These are phyloP conservation scores for Diaporthe citriasiana DNA, from an alignment of 2,329 filamentous ascomycete genomes.

Conservation along the genomic window DNA sequence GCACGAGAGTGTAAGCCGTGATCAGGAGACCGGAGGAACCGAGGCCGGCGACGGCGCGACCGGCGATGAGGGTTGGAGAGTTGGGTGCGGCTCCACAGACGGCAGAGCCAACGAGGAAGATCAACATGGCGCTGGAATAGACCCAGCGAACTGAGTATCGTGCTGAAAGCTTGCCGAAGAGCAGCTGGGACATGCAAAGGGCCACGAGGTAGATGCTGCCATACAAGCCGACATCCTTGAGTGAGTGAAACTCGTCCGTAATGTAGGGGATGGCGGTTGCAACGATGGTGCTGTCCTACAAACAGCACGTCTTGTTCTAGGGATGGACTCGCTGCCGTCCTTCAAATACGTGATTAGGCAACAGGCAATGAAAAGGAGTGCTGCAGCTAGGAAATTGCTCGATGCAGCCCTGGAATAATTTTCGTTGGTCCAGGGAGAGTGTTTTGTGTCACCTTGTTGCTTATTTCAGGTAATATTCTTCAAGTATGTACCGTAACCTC, in stretches of 20 bases:
- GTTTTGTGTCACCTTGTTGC: too few relatives aligned
- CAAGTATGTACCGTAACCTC: too few relatives aligned
- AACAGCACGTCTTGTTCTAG: too few relatives aligned
- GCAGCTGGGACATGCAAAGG: constrained; percentile 32
- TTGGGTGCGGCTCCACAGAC: constrained; percentile 30
- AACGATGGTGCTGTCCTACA: too few relatives aligned
- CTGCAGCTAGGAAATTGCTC: too few relatives aligned
- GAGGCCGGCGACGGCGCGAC: constrained; percentile 32
- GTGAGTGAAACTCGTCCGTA: constrained; percentile 52
- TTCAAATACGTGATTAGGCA: too few relatives aligned
- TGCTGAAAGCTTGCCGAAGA: constrained; percentile 42
- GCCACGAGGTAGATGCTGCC: constrained; percentile 48
- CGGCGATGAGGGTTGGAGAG: constrained; percentile 29
- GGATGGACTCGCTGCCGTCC: too few relatives aligned
- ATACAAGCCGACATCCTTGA: constrained; percentile 54
- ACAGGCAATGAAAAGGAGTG: too few relatives aligned
- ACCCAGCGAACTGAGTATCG: background rate
- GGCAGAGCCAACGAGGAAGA: constrained; percentile 34
- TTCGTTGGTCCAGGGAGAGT: too few relatives aligned
- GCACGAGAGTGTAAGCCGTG: too few relatives aligned
- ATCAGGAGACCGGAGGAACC: constrained; percentile 14
- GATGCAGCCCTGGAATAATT: too few relatives aligned
- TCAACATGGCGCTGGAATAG: background rate
- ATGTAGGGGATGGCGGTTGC: constrained; percentile 37
- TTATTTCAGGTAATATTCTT: too few relatives aligned